Evolutionary conservation across 495 filamentous ascomycete species (phyloP).

Genomic region (Xylaria telfairii): DNA sequence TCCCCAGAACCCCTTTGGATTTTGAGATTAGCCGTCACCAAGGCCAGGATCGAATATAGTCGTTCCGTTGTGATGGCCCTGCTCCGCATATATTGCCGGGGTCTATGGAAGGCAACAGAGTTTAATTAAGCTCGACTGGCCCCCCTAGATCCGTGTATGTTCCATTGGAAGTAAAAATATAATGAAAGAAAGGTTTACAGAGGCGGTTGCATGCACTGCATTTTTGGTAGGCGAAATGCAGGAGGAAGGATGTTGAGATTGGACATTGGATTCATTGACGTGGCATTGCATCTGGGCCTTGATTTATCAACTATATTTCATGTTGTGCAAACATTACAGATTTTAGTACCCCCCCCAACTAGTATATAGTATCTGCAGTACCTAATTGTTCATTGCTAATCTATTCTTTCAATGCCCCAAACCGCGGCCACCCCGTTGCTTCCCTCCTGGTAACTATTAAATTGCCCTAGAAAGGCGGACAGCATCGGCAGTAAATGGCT

Average conservation of each 20-base stretch:
- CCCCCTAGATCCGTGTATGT: neutral
- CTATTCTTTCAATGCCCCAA: conserved; percentile 2
- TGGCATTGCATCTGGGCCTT: conserved; percentile 18
- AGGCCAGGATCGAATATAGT: neutral
- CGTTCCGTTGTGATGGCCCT: neutral
- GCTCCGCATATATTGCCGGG: neutral
- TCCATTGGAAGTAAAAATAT: neutral
- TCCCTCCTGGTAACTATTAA: neutral
- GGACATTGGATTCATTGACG: conserved; percentile 12
- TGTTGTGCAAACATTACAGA: conserved; percentile 7
- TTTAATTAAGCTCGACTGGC: neutral
- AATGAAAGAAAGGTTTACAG: conserved; percentile 3
- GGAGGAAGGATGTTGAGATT: neutral
- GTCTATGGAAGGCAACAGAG: neutral
- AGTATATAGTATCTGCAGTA: conserved; percentile 14
- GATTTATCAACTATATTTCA: conserved; percentile 14
- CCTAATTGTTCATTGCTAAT: conserved; percentile 24
- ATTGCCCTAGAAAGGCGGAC: neutral
- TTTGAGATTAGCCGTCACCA: conserved; percentile 53
- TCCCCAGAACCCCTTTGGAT: conserved; percentile 91
- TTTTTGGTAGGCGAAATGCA: neutral
- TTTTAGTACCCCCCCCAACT: neutral
- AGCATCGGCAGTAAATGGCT: neutral
- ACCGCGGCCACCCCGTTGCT: neutral
- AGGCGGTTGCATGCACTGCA: neutral